These are phyloP conservation scores for Lactarius hengduanensis DNA, from an alignment of 768 basidiomycete species.

Conservation along the genomic window DNA sequence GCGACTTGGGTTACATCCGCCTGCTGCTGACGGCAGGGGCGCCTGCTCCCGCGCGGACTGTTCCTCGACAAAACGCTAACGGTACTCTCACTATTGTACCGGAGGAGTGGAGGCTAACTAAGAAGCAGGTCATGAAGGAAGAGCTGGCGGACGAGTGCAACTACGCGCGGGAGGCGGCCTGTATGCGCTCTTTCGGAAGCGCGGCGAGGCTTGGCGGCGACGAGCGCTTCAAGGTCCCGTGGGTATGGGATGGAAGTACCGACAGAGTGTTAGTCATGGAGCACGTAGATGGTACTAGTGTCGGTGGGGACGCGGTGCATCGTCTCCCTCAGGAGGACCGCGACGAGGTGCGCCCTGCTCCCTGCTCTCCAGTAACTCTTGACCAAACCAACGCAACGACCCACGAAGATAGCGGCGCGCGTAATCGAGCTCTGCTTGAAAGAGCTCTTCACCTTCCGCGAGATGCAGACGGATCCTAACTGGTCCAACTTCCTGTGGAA, in stretches of 20 bases:
- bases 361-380: not conserved
- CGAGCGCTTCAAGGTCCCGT: conserved; percentile 76
- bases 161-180: conserved; percentile 80
- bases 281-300: conserved; percentile 71
- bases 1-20: conserved; percentile 84
- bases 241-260: conserved; percentile 82
- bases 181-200: conserved; percentile 59
- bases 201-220: conserved; percentile 53
- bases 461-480: conserved; percentile 99
- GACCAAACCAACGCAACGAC: not conserved
- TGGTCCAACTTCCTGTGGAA: conserved; percentile 98
- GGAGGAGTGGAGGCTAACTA: not conserved
- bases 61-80: conserved; percentile 88
- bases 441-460: conserved; percentile 86
- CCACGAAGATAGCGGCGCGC: conserved; percentile 70
- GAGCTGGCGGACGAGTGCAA: conserved; percentile 94
- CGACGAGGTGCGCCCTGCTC: conserved; percentile 57
- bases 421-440: conserved; percentile 84
- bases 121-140: conserved; percentile 75
- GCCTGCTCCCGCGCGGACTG: conserved; percentile 80
- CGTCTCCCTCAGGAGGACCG: conserved; percentile 62
- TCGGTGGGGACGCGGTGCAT: conserved; percentile 61
- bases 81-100: conserved; percentile 36
- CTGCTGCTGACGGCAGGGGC: conserved; percentile 77
- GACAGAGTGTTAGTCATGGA: conserved; percentile 89